Evolutionary conservation across 108 stramenopile species (phyloP), one percentile per base, ranked within the genome.

Genomic region (Nannochloropsis salina): DNA sequence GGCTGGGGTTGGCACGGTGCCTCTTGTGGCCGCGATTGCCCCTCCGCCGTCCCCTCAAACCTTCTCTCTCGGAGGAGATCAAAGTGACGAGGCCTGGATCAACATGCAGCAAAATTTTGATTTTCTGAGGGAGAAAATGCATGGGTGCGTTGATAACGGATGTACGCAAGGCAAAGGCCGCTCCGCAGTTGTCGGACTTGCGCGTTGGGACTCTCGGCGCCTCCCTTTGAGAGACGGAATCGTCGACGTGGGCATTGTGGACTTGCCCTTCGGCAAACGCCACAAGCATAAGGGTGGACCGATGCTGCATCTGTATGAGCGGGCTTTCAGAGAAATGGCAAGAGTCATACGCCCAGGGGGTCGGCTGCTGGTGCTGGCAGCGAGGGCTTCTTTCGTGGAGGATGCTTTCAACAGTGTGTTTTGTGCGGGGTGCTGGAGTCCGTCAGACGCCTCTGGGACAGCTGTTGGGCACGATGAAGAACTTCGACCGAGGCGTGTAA

Each of bases 281-380:
- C 61, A 74, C 61, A 74, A 74, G 61, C 61, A 74, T 74, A 74
- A 74, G n/a, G 61, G 61, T 20, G 61, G 61, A 74, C 15, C 20
- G 61, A 74, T 74, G 61, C 20, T 74, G 61, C 61, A 74, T 74
- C n/a, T 74, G n/a, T 74, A 74, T n/a, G 61, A 74, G n/a, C 61
- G 61, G 61, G 61, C 61, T 3, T 74, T 74, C 5, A 15, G 61
- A 20, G 61, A 74, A n/a, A 74, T 74, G 61, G 61, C 61, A 20
- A 15, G 61, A 74, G 61, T 74, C 20, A 74, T 74, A 15, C 61
- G 61, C 61, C 61, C 61, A n/a, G 61, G 61, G 61, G 61, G 61
- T 15, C 61, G 61, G 61, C n/a, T 74, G 61, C n/a, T 74, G 61
- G 15, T 74, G 61, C n/a, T 74, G 61, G 61, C 61, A n/a, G 15